A percentile compares a stretch with the other conserved stretches of the same genome.
Evolutionary conservation across 2,329 filamentous ascomycete species (phyloP).

Genomic region (Sporothrix inflata): DNA sequence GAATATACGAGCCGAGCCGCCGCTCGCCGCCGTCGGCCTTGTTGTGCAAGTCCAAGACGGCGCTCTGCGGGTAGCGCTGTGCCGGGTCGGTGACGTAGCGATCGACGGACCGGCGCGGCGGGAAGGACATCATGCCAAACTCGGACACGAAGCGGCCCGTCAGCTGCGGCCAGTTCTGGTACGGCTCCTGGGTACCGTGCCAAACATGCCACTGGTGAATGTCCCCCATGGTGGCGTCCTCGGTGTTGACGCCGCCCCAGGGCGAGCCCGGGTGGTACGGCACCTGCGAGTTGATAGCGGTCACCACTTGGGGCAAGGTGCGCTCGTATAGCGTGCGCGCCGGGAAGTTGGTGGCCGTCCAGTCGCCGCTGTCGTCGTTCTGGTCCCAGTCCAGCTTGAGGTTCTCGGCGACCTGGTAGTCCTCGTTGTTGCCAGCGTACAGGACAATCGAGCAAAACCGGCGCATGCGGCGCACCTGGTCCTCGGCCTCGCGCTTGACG

Average conservation of each 20-base stretch:
- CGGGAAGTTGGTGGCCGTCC: conserved; percentile 86
- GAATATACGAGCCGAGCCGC: conserved; percentile 82
- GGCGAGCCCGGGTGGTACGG: conserved; percentile 86
- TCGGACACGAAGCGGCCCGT: conserved; percentile 92
- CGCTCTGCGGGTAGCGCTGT: conserved; percentile 81
- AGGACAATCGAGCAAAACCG: conserved; percentile 89
- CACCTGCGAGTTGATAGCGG: conserved; percentile 67
- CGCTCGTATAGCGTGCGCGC: conserved; percentile 95
- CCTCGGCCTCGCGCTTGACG: conserved; percentile 64
- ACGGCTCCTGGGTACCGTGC: conserved; percentile 86
- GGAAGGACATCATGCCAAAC: conserved; percentile 94
- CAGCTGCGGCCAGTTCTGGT: conserved; percentile 85
- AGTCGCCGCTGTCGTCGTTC: conserved; percentile 75
- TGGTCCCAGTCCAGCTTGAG: conserved; percentile 75
- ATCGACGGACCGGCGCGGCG: conserved; percentile 80
- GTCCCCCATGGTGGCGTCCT: conserved; percentile 81
- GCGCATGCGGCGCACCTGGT: conserved; percentile 72
- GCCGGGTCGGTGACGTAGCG: conserved; percentile 72
- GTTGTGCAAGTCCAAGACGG: conserved; percentile 92
- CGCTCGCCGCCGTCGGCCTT: conserved; percentile 90
- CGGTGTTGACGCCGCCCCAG: conserved; percentile 74
- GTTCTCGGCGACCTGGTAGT: conserved; percentile 83
- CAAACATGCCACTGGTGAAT: conserved; percentile 97
- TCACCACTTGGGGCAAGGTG: conserved; percentile 73
- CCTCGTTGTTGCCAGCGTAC: conserved; percentile 93